A percentile compares a stretch with the other conserved stretches of the same genome.
Evolutionary conservation across 441 rosid genomes (phyloP).

Genomic region (Biscutella laevigata): DNA sequence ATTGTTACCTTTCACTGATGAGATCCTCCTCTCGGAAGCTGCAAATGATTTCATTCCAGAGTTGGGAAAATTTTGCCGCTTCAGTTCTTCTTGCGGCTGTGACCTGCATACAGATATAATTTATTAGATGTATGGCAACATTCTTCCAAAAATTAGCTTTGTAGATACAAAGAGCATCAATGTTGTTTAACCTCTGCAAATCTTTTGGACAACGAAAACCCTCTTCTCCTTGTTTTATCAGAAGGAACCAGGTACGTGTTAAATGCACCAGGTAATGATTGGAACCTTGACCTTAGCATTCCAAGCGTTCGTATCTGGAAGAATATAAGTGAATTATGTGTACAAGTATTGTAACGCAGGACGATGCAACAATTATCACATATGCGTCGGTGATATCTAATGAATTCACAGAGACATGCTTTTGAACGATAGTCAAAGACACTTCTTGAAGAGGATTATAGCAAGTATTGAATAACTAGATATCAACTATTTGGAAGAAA

Average conservation of each 20-base stretch:
- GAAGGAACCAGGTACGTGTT: conserved; percentile 86
- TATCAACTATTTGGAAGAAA: background rate
- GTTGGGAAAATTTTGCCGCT: conserved; percentile 97
- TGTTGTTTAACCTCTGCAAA: conserved; percentile 63
- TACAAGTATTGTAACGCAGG: background rate
- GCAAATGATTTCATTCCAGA: conserved; percentile 97
- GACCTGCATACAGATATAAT: conserved; percentile 43
- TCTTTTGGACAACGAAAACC: conserved; percentile 78
- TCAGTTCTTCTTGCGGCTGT: conserved; percentile 89
- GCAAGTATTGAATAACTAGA: background rate
- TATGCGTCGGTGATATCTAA: background rate
- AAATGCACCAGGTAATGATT: conserved; percentile 91
- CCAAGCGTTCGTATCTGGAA: conserved; percentile 83
- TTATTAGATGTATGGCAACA: conserved; percentile 9
- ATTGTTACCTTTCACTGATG: conserved; percentile 83
- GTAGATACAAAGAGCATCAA: conserved; percentile 14
- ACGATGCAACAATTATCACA: background rate
- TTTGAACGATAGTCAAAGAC: background rate
- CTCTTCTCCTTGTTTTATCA: conserved; percentile 65
- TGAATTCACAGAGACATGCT: background rate
- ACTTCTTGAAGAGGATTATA: background rate
- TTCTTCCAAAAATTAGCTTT: background rate
- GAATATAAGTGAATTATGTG: conserved; percentile 5
- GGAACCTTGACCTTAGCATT: conserved; percentile 96
- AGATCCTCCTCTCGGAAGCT: conserved; percentile 99